Evolutionary conservation across 164 flowering plant genomes (phyloP), one percentile per base, ranked within the genome.

Genomic region (Annona cherimola): DNA sequence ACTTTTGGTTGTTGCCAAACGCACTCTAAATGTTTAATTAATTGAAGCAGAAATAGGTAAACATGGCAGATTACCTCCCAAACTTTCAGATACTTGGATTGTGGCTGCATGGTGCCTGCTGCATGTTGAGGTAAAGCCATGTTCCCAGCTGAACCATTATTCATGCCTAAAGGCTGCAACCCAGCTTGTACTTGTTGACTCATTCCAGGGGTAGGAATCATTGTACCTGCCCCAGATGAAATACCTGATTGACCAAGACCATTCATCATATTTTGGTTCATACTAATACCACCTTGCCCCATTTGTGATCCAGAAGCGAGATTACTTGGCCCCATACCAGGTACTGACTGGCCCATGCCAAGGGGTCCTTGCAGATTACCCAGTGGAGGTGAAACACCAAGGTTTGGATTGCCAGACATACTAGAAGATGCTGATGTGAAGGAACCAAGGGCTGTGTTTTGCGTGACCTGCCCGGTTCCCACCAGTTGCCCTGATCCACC

Each of bases 181-280:
- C 92, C 96, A 12, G 80, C 73, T 73, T 83, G 94, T 45, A 64
- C 83, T 83, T 80, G 88, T 73, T 86, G 93, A 76, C 88, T 9
- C 85, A 93, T 90, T 80, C 95, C 96, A 40, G 96, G 95, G 76
- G 90, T 92, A 62, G 95, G 97, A 73, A 92, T 89, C 98, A 93
- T 89, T 55, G 94, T 80, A 39, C 90, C 91, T 75, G 76, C 81
- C 70, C 90, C 91, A 75, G 95, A 76, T 65, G 91, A 68, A 39
- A 82, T 78, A 67, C 78, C 79, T n/a, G 93, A 73, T 67, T 79
- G 79, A 72, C 85, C 89, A 73, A 83, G 79, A 67, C 82, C 84
- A 76, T 66, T 86, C 83, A 89, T 86, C 74, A 86, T 76, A 72
- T 85, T 90, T 50, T 84, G 94, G 70, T 82, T 94, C 87, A 88